phyloP scores from a whole-genome alignment of 129 eudicot species.

The Cynara cardunculus region DNA sequence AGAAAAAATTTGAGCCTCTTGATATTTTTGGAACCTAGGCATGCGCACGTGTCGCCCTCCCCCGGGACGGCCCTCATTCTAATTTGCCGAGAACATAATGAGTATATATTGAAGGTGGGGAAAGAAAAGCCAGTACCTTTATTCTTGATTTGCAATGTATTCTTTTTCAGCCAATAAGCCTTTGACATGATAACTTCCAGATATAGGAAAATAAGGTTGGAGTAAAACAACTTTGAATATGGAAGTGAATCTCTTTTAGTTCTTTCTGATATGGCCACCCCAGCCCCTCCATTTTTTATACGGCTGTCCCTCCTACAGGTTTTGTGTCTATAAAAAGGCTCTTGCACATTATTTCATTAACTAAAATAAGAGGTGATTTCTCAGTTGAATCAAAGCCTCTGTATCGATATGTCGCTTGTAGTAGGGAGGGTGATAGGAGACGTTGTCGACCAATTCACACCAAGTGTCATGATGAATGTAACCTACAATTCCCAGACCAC shows the following conservation, averaged over 20 bases:
- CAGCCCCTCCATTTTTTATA: constrained; percentile 22
- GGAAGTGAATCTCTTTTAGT: constrained; percentile 27
- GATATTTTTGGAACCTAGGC: no score
- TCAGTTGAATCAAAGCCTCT: background rate
- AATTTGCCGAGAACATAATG: constrained; percentile 4
- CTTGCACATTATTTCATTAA: constrained; percentile 10
- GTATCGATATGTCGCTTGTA: constrained; percentile 36
- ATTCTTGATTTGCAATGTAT: constrained; percentile 35
- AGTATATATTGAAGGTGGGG: constrained; percentile 22
- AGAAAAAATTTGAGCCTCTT: no score
- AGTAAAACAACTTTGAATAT: constrained; percentile 18
- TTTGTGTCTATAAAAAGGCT: constrained; percentile 52
- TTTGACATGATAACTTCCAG: constrained; percentile 30
- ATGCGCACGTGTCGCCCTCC: no score
- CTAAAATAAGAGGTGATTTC: constrained; percentile 10
- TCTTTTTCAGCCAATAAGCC: constrained; percentile 17
- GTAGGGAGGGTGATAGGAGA: constrained; percentile 88
- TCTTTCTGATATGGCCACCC: constrained; percentile 28
- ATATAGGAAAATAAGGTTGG: constrained; percentile 26
- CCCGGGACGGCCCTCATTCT: no score
- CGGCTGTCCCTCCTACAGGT: constrained; percentile 10
- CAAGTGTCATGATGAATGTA: constrained; percentile 62
- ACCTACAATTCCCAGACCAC: constrained; percentile 48
- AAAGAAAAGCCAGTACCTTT: constrained; percentile 24
- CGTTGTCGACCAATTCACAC: constrained; percentile 72